These are phyloP conservation scores for Zopfia rhizophila DNA, from an alignment of 2,329 filamentous ascomycete species.

Conservation along the genomic window DNA sequence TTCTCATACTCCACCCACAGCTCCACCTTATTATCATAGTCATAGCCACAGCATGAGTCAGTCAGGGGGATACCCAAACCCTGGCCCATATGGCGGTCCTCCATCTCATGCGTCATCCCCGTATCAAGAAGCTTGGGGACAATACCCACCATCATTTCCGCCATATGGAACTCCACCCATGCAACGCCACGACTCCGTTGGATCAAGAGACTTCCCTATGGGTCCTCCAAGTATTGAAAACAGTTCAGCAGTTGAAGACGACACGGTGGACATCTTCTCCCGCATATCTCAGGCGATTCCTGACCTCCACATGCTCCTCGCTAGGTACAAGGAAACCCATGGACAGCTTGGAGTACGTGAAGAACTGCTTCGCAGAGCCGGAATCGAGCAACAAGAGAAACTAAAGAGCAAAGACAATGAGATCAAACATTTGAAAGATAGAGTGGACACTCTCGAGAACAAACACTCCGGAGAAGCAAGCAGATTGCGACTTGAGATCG, in stretches of 20 bases:
- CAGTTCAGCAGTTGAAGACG: slow-evolving; percentile 47
- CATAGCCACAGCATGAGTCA: slow-evolving; percentile 48
- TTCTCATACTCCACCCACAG: slow-evolving; percentile 34
- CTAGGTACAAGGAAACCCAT: slow-evolving; percentile 62
- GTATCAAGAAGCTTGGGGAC: slow-evolving; percentile 49
- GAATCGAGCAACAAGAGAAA: slow-evolving; percentile 61
- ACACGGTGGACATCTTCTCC: slow-evolving; percentile 49
- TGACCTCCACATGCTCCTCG: slow-evolving; percentile 50
- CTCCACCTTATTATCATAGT: slow-evolving; percentile 48
- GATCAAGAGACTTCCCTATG: slow-evolving; percentile 45
- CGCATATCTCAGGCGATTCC: slow-evolving; percentile 52
- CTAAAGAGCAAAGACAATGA: slow-evolving; percentile 64
- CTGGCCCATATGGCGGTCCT: slow-evolving; percentile 41
- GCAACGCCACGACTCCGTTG: slow-evolving; percentile 50
- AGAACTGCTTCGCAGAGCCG: slow-evolving; percentile 60
- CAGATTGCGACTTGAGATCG: slow-evolving; percentile 62
- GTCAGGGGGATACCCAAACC: slow-evolving; percentile 40
- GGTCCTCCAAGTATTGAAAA: slow-evolving; percentile 42
- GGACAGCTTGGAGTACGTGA: slow-evolving; percentile 61
- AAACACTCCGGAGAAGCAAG: slow-evolving; percentile 62
- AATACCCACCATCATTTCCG: slow-evolving; percentile 47
- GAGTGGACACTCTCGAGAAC: slow-evolving; percentile 60
- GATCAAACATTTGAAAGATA: slow-evolving; percentile 62
- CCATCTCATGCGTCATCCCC: slow-evolving; percentile 49
- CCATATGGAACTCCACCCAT: slow-evolving; percentile 44